These are phyloP conservation scores for Oryza nivara DNA, from an alignment of 176 grass and related monocot genomes.

Conservation along the genomic window DNA sequence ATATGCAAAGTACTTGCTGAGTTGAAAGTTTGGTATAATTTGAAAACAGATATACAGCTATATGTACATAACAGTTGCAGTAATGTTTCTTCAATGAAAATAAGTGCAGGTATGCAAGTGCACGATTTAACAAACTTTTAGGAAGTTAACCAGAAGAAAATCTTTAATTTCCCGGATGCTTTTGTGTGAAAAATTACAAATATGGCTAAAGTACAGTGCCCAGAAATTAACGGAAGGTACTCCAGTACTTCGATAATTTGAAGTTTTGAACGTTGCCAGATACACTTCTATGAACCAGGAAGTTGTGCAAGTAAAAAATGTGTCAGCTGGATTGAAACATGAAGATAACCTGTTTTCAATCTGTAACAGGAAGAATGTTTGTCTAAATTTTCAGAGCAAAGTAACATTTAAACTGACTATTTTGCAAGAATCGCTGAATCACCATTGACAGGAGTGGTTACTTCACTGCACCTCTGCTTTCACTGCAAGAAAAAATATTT, in stretches of 20 bases:
- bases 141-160: neutral
- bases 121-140: neutral
- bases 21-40: conserved; percentile 1
- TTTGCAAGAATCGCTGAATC: neutral
- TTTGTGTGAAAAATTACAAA: conserved; percentile 22
- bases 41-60: neutral
- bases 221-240: conserved; percentile 10
- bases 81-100: too few relatives aligned
- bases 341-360: neutral
- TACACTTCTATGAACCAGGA: too few relatives aligned
- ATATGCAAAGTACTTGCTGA: neutral
- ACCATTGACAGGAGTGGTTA: too few relatives aligned
- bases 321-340: neutral
- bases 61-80: too few relatives aligned
- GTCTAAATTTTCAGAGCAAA: too few relatives aligned
- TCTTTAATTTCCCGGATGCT: neutral
- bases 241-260: too few relatives aligned
- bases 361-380: neutral
- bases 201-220: conserved; percentile 13
- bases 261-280: too few relatives aligned
- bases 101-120: neutral
- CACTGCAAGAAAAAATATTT: too few relatives aligned
- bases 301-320: neutral
- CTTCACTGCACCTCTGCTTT: too few relatives aligned
- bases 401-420: too few relatives aligned